phyloP scores from a whole-genome alignment of 441 rosid genomes.

The Erysimum cheiri region DNA sequence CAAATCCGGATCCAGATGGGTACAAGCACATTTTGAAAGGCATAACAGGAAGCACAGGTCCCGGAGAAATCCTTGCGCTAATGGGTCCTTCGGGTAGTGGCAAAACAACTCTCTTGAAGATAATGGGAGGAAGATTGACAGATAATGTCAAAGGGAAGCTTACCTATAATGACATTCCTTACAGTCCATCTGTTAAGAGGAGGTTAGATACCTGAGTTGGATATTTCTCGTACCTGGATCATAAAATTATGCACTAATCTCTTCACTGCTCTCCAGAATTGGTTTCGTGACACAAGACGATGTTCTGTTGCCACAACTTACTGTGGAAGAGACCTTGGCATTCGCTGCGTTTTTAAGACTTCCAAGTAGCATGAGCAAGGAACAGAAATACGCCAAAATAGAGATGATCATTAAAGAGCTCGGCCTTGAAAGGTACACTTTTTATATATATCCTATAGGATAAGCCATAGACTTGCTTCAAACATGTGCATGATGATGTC shows the following conservation, averaged over 20 bases:
- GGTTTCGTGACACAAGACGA: slow-evolving; percentile 98
- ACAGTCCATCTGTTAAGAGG: slow-evolving; percentile 74
- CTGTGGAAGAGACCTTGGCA: slow-evolving; percentile 89
- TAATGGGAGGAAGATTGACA: slow-evolving; percentile 82
- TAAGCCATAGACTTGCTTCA: neutral
- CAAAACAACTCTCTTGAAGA: slow-evolving; percentile 87
- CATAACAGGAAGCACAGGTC: slow-evolving; percentile 89
- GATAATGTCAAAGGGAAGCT: slow-evolving; percentile 72
- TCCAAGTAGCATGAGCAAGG: slow-evolving; percentile 77
- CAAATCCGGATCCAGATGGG: slow-evolving; percentile 59
- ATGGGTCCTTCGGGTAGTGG: slow-evolving; percentile 99
- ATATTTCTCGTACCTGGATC: slow-evolving; percentile 4
- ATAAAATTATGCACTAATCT: neutral
- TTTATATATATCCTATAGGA: neutral
- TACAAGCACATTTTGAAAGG: slow-evolving; percentile 86
- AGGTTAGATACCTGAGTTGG: slow-evolving; percentile 52
- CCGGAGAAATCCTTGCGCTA: slow-evolving; percentile 89
- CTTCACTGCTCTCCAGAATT: slow-evolving; percentile 52
- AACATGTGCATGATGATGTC: slow-evolving; percentile 8
- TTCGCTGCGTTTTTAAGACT: slow-evolving; percentile 91
- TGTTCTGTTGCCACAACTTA: slow-evolving; percentile 85
- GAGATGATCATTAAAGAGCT: slow-evolving; percentile 85
- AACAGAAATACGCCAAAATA: slow-evolving; percentile 76
- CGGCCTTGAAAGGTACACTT: slow-evolving; percentile 82
- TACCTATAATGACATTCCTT: slow-evolving; percentile 82